Base-by-base conservation (phyloP, 305 asterid species). In the Stenogyne calaminthoides region DNA sequence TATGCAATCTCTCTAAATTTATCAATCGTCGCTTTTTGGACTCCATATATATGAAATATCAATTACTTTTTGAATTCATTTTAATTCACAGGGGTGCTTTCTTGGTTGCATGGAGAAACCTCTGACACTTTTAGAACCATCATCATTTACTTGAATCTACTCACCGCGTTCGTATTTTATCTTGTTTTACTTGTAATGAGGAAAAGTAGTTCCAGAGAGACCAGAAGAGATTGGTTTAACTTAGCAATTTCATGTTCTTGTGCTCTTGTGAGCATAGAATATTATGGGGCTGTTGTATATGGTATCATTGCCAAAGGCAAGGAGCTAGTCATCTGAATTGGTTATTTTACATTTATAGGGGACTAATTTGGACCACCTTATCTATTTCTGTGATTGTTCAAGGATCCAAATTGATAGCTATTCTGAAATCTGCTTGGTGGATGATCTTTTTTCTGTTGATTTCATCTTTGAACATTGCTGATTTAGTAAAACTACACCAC, bases 341-440 rank as follows among this genome's bases (percentile, higher is more conserved):
- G 88, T 20, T 78, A 10, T 19, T 64, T 25, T 25, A 25, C 29
- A 1, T 83, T 9, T 81, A 62, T 78, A 7, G 63, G 67, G 96
- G 91, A 36, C 40, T 87, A 1, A 74, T 82, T 73, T 91, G 96
- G 97, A 78, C 81, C 10, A 29, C 83, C 9, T 73, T 87, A 54
- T 67, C 80, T 4, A 11, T 87, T 49, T 87, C 93, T 64, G 72
- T 82, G 74, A 71, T 82, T 22, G 60, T 83, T 36, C 77, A 80
- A 76, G 83, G 84, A 69, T 83, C 87, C 1, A 85, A 74, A 77
- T 73, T 80, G 84, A 68, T 82, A 20, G 59, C 68, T 63, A 55
- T 79, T 40, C 42, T 91, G 29, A 81, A 78, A 71, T 76, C 84
- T 18, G 73, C 67, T 69, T 91, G 97, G 92, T 91, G 96, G 93